Percentiles rank a stretch among this genome's conserved stretches.
Conservation (phyloP, 2,329 filamentous ascomycete species). For the Beauveria sp. region DNA sequence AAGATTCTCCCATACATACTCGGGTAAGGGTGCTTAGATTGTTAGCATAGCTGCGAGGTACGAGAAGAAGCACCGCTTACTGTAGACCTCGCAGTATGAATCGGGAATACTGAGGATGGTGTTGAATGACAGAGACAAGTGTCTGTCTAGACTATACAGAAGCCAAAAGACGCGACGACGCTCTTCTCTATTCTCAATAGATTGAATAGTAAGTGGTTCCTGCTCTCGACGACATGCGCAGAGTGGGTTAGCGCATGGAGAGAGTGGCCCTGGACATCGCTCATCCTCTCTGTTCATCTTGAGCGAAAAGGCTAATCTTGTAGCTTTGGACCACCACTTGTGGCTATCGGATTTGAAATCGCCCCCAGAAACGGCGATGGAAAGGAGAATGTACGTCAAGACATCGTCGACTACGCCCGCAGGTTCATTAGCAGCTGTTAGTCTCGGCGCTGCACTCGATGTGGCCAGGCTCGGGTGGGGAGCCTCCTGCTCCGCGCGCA, state of each 20-base stretch:
- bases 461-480: constrained; percentile 19
- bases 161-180: constrained; percentile 40
- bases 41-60: not conserved
- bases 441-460: constrained; percentile 20
- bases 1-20: constrained; percentile 32
- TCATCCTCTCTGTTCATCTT: constrained; percentile 33
- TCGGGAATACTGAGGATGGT: constrained; percentile 36
- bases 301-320: constrained; percentile 29
- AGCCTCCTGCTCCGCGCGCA: constrained; percentile 25
- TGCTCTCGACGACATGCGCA: constrained; percentile 24
- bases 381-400: constrained; percentile 36
- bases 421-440: constrained; percentile 27
- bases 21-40: constrained; percentile 29
- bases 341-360: constrained; percentile 42
- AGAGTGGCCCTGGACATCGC: constrained; percentile 20
- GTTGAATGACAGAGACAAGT: constrained; percentile 41
- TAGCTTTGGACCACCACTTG: constrained; percentile 40
- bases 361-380: constrained; percentile 38
- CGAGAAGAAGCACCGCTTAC: constrained; percentile 16
- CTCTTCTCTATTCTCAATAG: constrained; percentile 38
- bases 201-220: constrained; percentile 18
- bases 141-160: constrained; percentile 38
- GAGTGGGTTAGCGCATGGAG: constrained; percentile 24
- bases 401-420: constrained; percentile 33
- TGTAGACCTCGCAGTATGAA: constrained; percentile 35